These are phyloP conservation scores for Sutorius australiensis DNA, from an alignment of 768 basidiomycete species.

Conservation along the genomic window DNA sequence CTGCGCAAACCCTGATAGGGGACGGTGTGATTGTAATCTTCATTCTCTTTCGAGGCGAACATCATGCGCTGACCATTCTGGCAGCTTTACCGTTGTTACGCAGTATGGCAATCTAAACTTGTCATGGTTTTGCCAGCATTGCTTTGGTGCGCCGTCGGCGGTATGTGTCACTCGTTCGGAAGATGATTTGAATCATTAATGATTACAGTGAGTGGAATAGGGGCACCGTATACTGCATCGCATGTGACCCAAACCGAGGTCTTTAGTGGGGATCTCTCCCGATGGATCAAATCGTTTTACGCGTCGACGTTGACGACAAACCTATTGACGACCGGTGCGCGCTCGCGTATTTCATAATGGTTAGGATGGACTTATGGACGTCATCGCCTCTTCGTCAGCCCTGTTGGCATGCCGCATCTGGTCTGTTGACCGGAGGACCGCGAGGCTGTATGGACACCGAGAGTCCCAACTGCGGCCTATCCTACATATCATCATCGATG, in stretches of 20 bases:
- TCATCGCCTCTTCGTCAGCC: conserved; percentile 8
- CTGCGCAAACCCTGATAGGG: conserved; percentile 28
- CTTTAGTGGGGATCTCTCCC: conserved; percentile 24
- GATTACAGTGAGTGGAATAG: conserved; percentile 18
- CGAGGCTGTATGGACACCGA: conserved; percentile 11
- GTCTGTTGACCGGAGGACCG: conserved; percentile 23
- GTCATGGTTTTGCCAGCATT: conserved; percentile 29
- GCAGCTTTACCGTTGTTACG: conserved; percentile 30
- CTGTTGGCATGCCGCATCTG: conserved; percentile 32
- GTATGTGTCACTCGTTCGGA: conserved; percentile 10
- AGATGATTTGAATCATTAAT: background rate
- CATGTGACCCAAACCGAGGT: conserved; percentile 12
- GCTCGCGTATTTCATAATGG: background rate
- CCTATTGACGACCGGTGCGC: conserved; percentile 30
- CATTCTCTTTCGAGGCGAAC: background rate
- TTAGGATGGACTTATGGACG: background rate
- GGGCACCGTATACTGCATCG: conserved; percentile 15
- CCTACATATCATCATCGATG: conserved; percentile 35
- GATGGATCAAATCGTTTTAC: conserved; percentile 37
- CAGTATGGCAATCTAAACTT: conserved; percentile 31
- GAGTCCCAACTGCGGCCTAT: conserved; percentile 12
- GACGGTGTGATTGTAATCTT: conserved; percentile 28
- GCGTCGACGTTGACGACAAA: conserved; percentile 32
- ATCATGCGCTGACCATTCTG: background rate
- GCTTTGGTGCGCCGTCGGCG: conserved; percentile 26